These are phyloP conservation scores for Monosporascus ibericus DNA, from an alignment of 2,329 filamentous ascomycete species.

Conservation along the genomic window DNA sequence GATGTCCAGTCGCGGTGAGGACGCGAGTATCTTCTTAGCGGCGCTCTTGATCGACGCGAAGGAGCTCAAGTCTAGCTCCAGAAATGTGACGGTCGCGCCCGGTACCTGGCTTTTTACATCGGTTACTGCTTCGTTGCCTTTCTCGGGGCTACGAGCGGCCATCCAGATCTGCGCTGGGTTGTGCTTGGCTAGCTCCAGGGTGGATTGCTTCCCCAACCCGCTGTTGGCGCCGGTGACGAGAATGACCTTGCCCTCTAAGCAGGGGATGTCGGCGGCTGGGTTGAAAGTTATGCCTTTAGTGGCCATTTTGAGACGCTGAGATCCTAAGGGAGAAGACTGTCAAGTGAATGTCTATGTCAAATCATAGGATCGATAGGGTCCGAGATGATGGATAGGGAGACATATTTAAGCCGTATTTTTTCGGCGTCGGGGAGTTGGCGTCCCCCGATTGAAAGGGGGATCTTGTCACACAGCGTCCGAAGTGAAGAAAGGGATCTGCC, in stretches of 20 bases:
- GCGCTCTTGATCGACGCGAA: constrained; percentile 26
- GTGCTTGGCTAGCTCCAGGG: constrained; percentile 32
- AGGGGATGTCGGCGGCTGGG: constrained; percentile 24
- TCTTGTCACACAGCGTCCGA: neutral
- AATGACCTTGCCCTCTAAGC: constrained; percentile 29
- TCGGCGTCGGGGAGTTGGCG: neutral
- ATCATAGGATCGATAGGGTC: neutral
- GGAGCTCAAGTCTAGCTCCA: constrained; percentile 31
- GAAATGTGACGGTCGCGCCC: constrained; percentile 10
- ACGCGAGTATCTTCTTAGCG: constrained; percentile 22
- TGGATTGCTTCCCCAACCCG: constrained; percentile 32
- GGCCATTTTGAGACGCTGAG: neutral
- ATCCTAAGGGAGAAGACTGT: neutral
- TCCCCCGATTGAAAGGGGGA: neutral
- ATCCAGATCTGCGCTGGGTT: constrained; percentile 11
- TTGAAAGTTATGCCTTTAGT: constrained; percentile 11
- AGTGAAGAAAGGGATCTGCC: neutral
- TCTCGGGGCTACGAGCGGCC: constrained; percentile 26
- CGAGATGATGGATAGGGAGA: neutral
- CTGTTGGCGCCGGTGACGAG: constrained; percentile 33
- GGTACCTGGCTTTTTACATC: constrained; percentile 16
- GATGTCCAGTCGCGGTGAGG: constrained; percentile 30
- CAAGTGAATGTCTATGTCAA: neutral
- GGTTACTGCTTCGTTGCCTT: constrained; percentile 20
- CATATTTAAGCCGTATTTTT: neutral